Evolutionary conservation across 169 alveolate species (phyloP).

Genomic region (Plasmodium adleri): DNA sequence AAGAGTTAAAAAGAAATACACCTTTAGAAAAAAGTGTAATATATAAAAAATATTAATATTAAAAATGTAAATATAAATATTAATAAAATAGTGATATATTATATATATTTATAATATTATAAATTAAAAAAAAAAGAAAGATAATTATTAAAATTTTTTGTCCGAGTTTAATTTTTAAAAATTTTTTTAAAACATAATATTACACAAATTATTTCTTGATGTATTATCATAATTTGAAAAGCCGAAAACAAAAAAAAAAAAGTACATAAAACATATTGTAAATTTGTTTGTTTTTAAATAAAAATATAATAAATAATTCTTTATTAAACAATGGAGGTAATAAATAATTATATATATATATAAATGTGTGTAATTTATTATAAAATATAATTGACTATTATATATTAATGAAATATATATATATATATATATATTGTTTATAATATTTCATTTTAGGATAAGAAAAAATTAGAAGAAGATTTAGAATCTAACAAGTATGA

Average conservation of each 20-base stretch:
- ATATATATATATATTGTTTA: background rate
- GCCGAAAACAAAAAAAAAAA: slow-evolving; percentile 1
- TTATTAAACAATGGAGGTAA: slow-evolving; percentile 51
- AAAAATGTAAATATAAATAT: no score
- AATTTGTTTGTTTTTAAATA: slow-evolving; percentile 1
- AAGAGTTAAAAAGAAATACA: background rate
- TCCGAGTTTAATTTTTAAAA: no score
- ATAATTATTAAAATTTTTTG: no score
- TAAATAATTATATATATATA: slow-evolving; percentile 1
- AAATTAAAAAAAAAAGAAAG: no score
- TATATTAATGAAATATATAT: background rate
- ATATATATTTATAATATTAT: no score
- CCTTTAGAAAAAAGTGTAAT: slow-evolving; percentile 2
- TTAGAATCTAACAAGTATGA: slow-evolving; percentile 82
- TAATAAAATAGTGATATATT: no score
- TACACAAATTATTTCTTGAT: no score
- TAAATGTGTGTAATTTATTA: background rate
- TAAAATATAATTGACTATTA: background rate
- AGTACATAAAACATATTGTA: background rate
- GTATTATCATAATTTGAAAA: no score
- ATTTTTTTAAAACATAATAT: no score
- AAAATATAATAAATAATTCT: background rate
- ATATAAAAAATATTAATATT: background rate
- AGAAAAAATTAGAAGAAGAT: slow-evolving; percentile 64
- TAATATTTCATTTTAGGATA: slow-evolving; percentile 20